Evolutionary conservation across 768 basidiomycete species (phyloP).

Genomic region (Cystofilobasidium bisporidii): DNA sequence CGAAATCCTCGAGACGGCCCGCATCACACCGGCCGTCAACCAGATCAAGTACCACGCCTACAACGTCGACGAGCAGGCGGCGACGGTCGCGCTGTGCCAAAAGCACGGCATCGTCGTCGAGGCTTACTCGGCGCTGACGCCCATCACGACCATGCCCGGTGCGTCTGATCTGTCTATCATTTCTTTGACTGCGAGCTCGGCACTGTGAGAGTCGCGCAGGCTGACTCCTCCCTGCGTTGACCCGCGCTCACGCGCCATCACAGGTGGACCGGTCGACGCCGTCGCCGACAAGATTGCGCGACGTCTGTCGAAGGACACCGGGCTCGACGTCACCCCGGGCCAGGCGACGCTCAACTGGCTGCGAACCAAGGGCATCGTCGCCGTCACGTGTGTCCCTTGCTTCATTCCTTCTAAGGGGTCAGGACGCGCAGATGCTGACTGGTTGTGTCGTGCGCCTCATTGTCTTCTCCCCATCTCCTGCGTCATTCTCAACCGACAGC

Average conservation of each 20-base stretch:
- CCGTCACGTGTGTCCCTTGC: conserved; percentile 17
- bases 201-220: neutral
- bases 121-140: conserved; percentile 21
- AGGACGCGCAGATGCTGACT: neutral
- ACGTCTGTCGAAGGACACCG: conserved; percentile 1
- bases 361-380: conserved; percentile 21
- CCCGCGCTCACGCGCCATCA: neutral
- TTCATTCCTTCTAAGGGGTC: neutral
- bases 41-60: conserved; percentile 27
- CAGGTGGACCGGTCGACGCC: conserved; percentile 20
- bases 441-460: neutral
- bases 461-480: too few species aligned
- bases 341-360: conserved; percentile 26
- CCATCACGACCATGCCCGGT: conserved; percentile 22
- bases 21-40: conserved; percentile 27
- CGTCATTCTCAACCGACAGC: neutral
- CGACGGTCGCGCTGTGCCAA: conserved; percentile 2
- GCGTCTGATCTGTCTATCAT: neutral
- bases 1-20: conserved; percentile 13
- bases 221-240: neutral
- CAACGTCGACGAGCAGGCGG: conserved; percentile 12
- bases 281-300: conserved; percentile 12
- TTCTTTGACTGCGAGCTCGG: too few species aligned
- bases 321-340: conserved; percentile 12
- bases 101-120: conserved; percentile 23